Evolutionary conservation across 352 stramenopile genomes (phyloP).

Genomic region (Globisporangium canariense): DNA sequence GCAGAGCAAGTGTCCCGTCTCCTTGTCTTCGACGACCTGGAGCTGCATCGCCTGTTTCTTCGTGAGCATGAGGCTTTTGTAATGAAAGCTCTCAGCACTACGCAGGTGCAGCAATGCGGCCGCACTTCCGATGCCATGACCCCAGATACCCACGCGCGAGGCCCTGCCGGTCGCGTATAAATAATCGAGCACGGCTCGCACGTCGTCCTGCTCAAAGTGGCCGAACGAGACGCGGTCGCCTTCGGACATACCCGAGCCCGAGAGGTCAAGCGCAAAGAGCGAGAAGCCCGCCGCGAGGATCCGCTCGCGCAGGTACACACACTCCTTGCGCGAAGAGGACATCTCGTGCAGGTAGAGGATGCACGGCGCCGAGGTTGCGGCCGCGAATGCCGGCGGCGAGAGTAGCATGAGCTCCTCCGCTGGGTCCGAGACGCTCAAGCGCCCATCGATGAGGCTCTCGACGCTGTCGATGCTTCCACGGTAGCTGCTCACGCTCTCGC

Average conservation of each 20-base stretch:
- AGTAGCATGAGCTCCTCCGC: constrained; percentile 8
- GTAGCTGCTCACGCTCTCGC: constrained; percentile 24
- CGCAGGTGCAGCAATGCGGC: constrained; percentile 54
- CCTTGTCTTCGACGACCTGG: constrained; percentile 45
- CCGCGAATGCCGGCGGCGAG: constrained; percentile 5
- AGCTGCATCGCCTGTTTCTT: constrained; percentile 33
- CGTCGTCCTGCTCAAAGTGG: constrained; percentile 63
- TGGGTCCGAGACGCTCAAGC: constrained; percentile 6
- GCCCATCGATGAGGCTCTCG: background rate
- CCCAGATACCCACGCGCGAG: constrained; percentile 60
- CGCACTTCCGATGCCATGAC: constrained; percentile 56
- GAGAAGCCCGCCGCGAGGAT: constrained; percentile 63
- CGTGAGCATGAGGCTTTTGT: constrained; percentile 47
- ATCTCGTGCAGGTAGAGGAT: constrained; percentile 79
- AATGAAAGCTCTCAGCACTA: constrained; percentile 33
- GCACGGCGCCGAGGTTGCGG: constrained; percentile 32
- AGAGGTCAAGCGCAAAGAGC: constrained; percentile 71
- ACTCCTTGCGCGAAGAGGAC: constrained; percentile 76
- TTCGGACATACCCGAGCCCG: constrained; percentile 60
- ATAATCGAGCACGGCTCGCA: constrained; percentile 56
- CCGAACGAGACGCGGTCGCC: constrained; percentile 69
- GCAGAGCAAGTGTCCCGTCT: constrained; percentile 39
- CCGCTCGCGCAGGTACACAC: constrained; percentile 53
- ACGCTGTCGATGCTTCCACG: constrained; percentile 20
- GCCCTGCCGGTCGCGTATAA: constrained; percentile 58